Percentiles rank a stretch among this genome's conserved stretches.
Conservation (phyloP, 805 yeast genomes). For the Suhomyces sp. region DNA sequence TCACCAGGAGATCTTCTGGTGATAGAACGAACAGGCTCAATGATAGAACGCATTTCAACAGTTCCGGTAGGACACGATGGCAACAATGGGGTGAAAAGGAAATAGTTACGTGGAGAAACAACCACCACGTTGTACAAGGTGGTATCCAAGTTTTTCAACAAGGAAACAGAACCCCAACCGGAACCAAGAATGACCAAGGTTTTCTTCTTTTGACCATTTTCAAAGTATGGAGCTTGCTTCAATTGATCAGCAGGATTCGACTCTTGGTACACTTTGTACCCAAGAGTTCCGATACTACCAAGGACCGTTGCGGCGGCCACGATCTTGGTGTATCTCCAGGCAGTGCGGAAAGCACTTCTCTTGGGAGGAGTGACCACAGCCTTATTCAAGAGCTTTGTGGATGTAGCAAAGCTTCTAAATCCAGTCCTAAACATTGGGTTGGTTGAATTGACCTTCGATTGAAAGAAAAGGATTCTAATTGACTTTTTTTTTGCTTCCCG, state of each 20-base stretch:
- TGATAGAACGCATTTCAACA: slow-evolving; percentile 82
- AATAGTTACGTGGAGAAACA: slow-evolving; percentile 92
- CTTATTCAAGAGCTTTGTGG: not conserved
- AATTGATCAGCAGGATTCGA: slow-evolving; percentile 56
- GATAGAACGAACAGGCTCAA: slow-evolving; percentile 88
- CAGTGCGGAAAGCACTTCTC: slow-evolving; percentile 29
- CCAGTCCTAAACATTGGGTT: slow-evolving; percentile 1
- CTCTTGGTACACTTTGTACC: slow-evolving; percentile 61
- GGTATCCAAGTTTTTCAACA: slow-evolving; percentile 81
- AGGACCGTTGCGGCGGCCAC: slow-evolving; percentile 49
- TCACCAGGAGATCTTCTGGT: slow-evolving; percentile 78
- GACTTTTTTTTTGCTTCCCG: not conserved
- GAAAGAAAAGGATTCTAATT: not conserved
- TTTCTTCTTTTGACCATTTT: slow-evolving; percentile 61
- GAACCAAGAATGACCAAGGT: slow-evolving; percentile 80
- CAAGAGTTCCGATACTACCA: slow-evolving; percentile 49
- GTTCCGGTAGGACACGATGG: slow-evolving; percentile 96
- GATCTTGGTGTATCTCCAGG: slow-evolving; percentile 49
- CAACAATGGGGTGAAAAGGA: slow-evolving; percentile 90
- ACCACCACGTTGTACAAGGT: slow-evolving; percentile 83
- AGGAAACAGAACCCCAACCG: slow-evolving; percentile 93
- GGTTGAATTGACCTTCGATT: not conserved
- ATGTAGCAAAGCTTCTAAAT: slow-evolving; percentile 2
- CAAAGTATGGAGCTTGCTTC: slow-evolving; percentile 56
- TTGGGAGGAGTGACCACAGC: slow-evolving; percentile 3